Base-by-base conservation (phyloP, 2,329 filamentous ascomycete species). In the Colletotrichum neosansevieriae region DNA sequence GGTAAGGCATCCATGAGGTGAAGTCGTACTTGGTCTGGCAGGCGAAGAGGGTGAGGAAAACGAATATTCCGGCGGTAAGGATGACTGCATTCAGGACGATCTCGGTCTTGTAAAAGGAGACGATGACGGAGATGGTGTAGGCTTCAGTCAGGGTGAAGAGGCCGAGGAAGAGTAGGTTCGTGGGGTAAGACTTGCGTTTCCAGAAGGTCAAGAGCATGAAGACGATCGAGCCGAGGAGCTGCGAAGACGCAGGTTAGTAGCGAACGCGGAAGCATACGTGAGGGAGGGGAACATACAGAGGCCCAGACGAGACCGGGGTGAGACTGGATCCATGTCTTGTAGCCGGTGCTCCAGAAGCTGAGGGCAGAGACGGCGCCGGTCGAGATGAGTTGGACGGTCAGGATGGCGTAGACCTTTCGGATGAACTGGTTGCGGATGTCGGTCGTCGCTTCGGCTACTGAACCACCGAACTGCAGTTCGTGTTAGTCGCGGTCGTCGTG, bases 21-120 rank as follows among this genome's bases (percentile, higher is more conserved):
- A 99, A 99, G 84, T 99, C 96, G 78, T 99, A 99, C 80, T 97
- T 97, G 72, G 92, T 93, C 84, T 99, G 96, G 88, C 94, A 97
- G 57, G 96, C 96, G 79, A 99, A 98, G 50, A 94, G 80, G 1
- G 91, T 93, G 58, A 94, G 87, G 75, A 93, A 89, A 74, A 93
- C 84, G 76, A 95, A 94, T 76, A 94, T 92, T 58, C 91, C 92
- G 15, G 90, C 91, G 58, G 96, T 99, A 66, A 99, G 89, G 72
- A 97, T 81, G 38, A 97, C 91, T 15, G 96, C 96, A 80, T 97
- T 91, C 54, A 99, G 86, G 21, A 99, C 96, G 76, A 98, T 91
- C 58, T 85, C 84, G 19, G 90, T 89, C 69, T 95, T 85, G 83
- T 96, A 98, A 81, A 97, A 97, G 21, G 93, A 97, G 2, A 96